A percentile compares a stretch with the other conserved stretches of the same genome.
Conservation (phyloP, 2,329 filamentous ascomycete species). For the Pseudogymnoascus sp. region DNA sequence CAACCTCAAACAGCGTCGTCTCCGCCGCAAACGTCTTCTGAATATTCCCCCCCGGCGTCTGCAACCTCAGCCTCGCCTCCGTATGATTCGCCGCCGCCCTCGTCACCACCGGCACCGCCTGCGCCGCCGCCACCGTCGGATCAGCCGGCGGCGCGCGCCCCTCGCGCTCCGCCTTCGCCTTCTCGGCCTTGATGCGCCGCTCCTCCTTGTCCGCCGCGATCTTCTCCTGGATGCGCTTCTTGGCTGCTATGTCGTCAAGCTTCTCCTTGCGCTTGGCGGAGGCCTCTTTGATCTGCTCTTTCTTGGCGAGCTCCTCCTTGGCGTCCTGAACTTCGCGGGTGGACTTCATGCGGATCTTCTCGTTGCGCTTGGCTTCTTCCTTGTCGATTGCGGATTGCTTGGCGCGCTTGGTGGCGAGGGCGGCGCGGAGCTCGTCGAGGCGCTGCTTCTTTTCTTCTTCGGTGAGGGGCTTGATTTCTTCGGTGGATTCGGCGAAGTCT, state of each 20-base stretch:
- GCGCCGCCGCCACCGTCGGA: constrained; percentile 18
- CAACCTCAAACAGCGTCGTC: constrained; percentile 88
- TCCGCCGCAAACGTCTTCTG: constrained; percentile 84
- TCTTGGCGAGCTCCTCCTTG: constrained; percentile 80
- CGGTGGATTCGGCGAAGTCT: constrained; percentile 87
- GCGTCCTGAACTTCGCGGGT: constrained; percentile 82
- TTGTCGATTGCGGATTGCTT: constrained; percentile 64
- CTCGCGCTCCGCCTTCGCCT: constrained; percentile 76
- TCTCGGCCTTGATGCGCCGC: constrained; percentile 73
- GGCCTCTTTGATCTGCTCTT: constrained; percentile 88
- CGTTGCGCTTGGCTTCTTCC: constrained; percentile 75
- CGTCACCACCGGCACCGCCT: constrained; percentile 37
- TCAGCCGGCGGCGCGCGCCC: constrained; percentile 49
- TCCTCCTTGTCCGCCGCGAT: constrained; percentile 93
- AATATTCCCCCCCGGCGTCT: constrained; percentile 66
- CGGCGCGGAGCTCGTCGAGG: constrained; percentile 64
- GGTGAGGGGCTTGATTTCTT: constrained; percentile 82
- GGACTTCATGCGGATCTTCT: constrained; percentile 75
- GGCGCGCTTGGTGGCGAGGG: constrained; percentile 64
- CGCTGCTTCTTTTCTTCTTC: constrained; percentile 83
- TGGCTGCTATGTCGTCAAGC: constrained; percentile 72
- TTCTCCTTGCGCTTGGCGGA: constrained; percentile 83
- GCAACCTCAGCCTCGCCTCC: constrained; percentile 73
- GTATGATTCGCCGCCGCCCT: constrained; percentile 50
- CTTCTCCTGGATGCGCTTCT: constrained; percentile 82